These are phyloP conservation scores for Quercus gilva DNA, from an alignment of 306 rosid genomes.

Conservation along the genomic window DNA sequence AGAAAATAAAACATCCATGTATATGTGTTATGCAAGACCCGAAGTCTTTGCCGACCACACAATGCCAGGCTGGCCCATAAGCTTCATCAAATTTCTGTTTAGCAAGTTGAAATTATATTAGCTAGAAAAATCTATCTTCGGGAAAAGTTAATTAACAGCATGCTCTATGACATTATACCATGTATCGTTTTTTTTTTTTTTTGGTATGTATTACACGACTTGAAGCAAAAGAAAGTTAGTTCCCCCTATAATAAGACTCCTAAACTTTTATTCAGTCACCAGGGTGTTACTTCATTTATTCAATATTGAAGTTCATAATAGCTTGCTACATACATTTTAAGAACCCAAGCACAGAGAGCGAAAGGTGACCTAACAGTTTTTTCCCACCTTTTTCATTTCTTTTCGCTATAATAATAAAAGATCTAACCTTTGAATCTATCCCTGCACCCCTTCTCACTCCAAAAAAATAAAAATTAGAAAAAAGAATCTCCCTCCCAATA, in stretches of 20 bases:
- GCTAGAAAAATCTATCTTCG: not conserved
- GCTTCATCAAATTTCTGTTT: slow-evolving; percentile 57
- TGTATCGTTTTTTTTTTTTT: no score
- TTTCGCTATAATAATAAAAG: not conserved
- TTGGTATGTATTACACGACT: no score
- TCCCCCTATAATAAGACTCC: no score
- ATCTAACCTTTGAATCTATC: not conserved
- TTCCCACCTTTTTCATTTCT: not conserved
- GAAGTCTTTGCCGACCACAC: slow-evolving; percentile 67
- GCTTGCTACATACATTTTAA: not conserved
- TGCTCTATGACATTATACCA: no score
- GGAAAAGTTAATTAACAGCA: not conserved
- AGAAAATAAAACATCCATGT: slow-evolving; percentile 60
- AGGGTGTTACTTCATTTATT: no score
- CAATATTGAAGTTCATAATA: not conserved
- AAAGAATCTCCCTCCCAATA: not conserved
- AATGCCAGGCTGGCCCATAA: slow-evolving; percentile 70
- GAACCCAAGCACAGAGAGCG: not conserved
- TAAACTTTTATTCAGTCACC: not conserved
- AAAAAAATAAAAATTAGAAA: not conserved
- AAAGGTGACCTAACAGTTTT: not conserved
- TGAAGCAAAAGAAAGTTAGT: not conserved
- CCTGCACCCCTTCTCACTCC: not conserved
- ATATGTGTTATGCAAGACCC: slow-evolving; percentile 69
- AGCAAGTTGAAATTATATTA: not conserved